Conservation (phyloP, 169 alveolate species). For the Plasmodium chabaudi region DNA sequence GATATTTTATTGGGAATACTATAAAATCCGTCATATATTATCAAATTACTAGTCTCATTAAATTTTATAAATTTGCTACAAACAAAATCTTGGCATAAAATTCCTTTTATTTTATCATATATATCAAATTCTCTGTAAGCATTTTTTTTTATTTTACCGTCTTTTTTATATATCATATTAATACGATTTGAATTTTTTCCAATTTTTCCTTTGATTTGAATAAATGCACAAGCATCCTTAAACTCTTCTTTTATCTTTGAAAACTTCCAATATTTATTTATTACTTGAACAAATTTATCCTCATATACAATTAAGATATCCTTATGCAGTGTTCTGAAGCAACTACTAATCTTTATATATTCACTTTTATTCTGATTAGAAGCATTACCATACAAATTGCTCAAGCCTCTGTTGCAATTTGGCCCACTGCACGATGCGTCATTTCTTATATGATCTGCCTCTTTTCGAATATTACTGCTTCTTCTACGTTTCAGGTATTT, state of each 20-base stretch:
- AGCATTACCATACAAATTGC: no score
- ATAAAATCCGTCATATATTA: conserved; percentile 52
- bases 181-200: conserved; percentile 1
- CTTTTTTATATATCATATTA: conserved; percentile 17
- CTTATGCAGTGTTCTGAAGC: not conserved
- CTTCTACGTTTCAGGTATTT: no score
- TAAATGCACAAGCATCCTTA: not conserved
- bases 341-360: not conserved
- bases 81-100: conserved; percentile 64
- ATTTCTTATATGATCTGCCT: no score
- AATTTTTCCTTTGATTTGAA: not conserved
- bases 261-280: not conserved
- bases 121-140: not conserved
- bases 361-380: no score
- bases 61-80: conserved; percentile 61
- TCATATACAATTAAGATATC: not conserved
- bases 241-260: not conserved
- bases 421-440: no score
- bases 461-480: no score
- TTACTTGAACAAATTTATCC: not conserved
- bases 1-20: conserved; percentile 8
- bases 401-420: no score
- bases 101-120: conserved; percentile 36
- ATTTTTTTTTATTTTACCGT: not conserved
- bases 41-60: conserved; percentile 8